phyloP scores from a whole-genome alignment of 352 stramenopile genomes.

The Phytopythium aichiense region DNA sequence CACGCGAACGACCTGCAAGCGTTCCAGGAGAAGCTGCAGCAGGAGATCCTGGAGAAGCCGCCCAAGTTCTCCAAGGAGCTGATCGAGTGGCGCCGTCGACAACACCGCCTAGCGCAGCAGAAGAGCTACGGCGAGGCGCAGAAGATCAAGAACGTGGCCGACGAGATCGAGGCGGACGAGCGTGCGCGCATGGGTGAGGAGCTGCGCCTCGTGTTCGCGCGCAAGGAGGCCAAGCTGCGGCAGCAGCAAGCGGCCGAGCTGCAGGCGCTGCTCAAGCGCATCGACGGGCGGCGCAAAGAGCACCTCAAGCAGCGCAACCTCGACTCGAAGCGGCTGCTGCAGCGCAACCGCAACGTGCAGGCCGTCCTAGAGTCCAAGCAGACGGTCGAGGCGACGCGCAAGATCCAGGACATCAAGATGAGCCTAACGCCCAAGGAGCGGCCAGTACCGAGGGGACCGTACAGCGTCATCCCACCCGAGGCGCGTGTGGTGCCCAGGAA shows the following conservation, averaged over 20 bases:
- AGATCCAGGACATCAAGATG: constrained; percentile 80
- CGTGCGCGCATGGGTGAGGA: constrained; percentile 85
- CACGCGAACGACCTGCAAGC: constrained; percentile 80
- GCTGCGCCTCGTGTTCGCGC: constrained; percentile 64
- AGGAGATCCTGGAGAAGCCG: constrained; percentile 82
- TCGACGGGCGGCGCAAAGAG: constrained; percentile 92
- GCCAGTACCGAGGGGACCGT: constrained; percentile 31
- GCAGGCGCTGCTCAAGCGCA: constrained; percentile 91
- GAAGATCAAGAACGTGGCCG: constrained; percentile 93
- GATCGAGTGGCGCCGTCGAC: constrained; percentile 92
- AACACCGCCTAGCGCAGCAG: constrained; percentile 92
- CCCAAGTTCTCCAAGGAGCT: constrained; percentile 94
- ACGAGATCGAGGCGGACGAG: constrained; percentile 93
- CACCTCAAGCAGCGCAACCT: constrained; percentile 91
- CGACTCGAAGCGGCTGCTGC: constrained; percentile 91
- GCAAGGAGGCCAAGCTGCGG: constrained; percentile 89
- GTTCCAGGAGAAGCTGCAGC: constrained; percentile 87
- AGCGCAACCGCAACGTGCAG: constrained; percentile 95
- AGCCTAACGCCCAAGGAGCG: constrained; percentile 68
- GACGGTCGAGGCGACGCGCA: constrained; percentile 65
- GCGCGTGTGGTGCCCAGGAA: constrained; percentile 74
- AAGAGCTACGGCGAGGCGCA: constrained; percentile 93
- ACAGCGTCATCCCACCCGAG: constrained; percentile 76
- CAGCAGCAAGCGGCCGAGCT: constrained; percentile 93
- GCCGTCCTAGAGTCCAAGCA: constrained; percentile 93